Evolutionary conservation across 2,329 filamentous ascomycete species (phyloP), one percentile per base, ranked within the genome.

Genomic region (Rutstroemia sydowiana): DNA sequence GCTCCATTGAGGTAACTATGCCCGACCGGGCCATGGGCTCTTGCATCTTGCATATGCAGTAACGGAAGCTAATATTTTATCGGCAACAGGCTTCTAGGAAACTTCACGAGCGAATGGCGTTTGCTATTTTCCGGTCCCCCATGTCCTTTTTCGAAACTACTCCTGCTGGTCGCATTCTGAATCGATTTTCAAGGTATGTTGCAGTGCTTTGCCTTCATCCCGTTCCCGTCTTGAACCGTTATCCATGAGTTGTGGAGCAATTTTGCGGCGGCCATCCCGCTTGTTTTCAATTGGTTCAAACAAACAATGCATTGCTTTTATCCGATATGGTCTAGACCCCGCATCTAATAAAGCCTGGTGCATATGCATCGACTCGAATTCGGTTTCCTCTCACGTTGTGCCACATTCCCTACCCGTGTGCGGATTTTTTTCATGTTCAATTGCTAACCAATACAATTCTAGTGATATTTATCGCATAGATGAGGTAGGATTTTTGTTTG

Each of bases 111-210:
- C 80, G 88, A 58, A 97, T 98, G 93, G 92, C 92, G 40, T 93
- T 87, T 63, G 90, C 93, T 16, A 96, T 97, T 62, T 98, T 98
- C 77, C 81, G 93, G 60, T 95, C 90, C 34, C 95, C 93, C 50
- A 98, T 98, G 93, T 93, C 84, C 62, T 98, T 98, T 72, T 98
- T 98, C 62, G 95, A 98, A 68, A 95, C 91, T 9, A 53, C 51
- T 6, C 51, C 51, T 5, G 86, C 91, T 57, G 93, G 93, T n/a
- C 84, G 95, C 52, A 96, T 98, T 63, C 75, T 98, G 54, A 98
- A 98, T 69, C 81, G 93, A 50, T 98, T 98, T 69, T 97, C 92
- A 14, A 95, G 85, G 84, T 87, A 69, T 58, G 81, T 72, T 34
- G 13, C 30, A 9, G 16, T 9, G 16, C 11, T 23, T 31, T 9